These are phyloP conservation scores for Irpex rosettiformis DNA, from an alignment of 1,284 basidiomycete genomes.

Conservation along the genomic window DNA sequence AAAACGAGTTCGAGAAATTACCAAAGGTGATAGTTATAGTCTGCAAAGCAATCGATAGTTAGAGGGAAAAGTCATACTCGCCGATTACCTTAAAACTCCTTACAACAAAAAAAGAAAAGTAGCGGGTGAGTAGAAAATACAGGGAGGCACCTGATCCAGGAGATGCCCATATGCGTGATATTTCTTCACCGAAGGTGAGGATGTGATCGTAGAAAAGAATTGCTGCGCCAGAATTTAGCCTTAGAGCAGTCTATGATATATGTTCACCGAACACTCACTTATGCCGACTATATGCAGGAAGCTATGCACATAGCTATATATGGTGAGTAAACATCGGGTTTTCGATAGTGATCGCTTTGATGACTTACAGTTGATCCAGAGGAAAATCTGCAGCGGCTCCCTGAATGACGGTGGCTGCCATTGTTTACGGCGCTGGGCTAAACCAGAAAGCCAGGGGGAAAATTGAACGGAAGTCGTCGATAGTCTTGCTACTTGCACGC, in stretches of 20 bases:
- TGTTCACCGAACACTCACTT: constrained; percentile 16
- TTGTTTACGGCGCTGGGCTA: neutral
- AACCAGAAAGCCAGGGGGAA: neutral
- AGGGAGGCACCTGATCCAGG: constrained; percentile 17
- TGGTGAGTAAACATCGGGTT: neutral
- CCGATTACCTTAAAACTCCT: neutral
- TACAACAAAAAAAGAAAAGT: constrained; percentile 28
- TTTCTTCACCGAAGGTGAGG: constrained; percentile 26
- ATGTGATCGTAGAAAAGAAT: constrained; percentile 29
- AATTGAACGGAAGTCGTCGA: neutral
- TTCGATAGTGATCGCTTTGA: neutral
- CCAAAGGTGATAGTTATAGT: constrained; percentile 26
- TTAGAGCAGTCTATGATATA: neutral
- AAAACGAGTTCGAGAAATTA: constrained; percentile 18
- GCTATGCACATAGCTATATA: constrained; percentile 22
- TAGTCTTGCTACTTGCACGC: too few relatives aligned
- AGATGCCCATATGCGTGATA: constrained; percentile 23
- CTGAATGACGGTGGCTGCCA: neutral
- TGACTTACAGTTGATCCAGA: neutral
- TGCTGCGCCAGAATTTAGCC: constrained; percentile 13
- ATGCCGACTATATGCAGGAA: constrained; percentile 28
- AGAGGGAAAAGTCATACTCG: neutral
- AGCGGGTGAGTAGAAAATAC: constrained; percentile 27
- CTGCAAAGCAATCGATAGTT: constrained; percentile 11
- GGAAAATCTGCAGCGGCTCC: neutral